Evolutionary conservation across 2,329 filamentous ascomycete genomes (phyloP), one percentile per base, ranked within the genome.

Genomic region (Ascochyta pisi): DNA sequence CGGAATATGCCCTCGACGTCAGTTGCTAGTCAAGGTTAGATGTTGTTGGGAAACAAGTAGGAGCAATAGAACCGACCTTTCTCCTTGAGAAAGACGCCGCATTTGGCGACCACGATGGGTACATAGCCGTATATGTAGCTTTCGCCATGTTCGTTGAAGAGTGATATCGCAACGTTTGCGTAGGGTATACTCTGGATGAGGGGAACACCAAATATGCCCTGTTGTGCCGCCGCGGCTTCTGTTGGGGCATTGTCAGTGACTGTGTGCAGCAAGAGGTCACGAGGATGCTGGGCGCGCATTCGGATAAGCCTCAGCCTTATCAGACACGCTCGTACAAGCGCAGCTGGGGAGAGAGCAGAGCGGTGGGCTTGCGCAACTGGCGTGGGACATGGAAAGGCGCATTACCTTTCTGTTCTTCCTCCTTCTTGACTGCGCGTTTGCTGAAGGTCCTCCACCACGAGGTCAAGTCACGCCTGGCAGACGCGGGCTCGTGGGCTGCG

Each of bases 111-210:
- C 39, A 99, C 94, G 63, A 99, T 98, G 16, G 95, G 95, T 7
- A 99, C 94, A 71, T 98, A 98, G 70, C 95, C 95, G 76, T 98
- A 99, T 50, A 98, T 97, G 76, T 96, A 98, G 78, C 92, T 96
- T 76, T 95, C 87, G 29, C 94, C 94, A 64, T 95, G 85, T 64
- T 94, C 91, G 73, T 98, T 93, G 64, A 95, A 90, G 26, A 99
- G 85, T 22, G 94, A 98, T 70, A 99, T 99, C 62, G 95, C 95
- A 58, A 99, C 95, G 73, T 98, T 99, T 56, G 95, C 95, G 76
- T 99, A 98, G 57, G 90, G 90, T 75, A 99, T 98, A 79, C 94
- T 98, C 71, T 93, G 88, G 68, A 92, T 91, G 55, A 99, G 84
- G 35, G 95, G 92, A 31, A 99, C 88, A 49, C 95, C 95, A 74